A percentile compares a stretch with the other conserved stretches of the same genome.
Evolutionary conservation across 2,329 filamentous ascomycete species (phyloP).

Genomic region (Pyrenochaeta sp.): DNA sequence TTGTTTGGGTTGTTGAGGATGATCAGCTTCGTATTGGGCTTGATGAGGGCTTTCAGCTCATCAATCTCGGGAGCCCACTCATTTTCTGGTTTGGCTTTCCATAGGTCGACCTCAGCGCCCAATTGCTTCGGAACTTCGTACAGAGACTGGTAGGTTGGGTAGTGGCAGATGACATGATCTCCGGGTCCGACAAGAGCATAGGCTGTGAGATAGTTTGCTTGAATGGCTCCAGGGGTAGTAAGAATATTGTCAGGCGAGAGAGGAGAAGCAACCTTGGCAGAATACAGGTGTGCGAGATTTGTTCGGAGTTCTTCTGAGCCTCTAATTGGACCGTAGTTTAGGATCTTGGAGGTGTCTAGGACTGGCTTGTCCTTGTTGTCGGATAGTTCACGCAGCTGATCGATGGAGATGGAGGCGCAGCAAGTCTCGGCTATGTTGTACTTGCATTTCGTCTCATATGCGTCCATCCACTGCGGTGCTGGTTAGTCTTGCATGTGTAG

Average conservation of each 20-base stretch:
- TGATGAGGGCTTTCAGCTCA: slow-evolving; percentile 70
- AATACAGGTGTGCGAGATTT: slow-evolving; percentile 72
- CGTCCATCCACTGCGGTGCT: slow-evolving; percentile 63
- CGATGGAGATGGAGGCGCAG: slow-evolving; percentile 74
- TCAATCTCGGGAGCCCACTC: slow-evolving; percentile 72
- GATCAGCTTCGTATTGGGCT: slow-evolving; percentile 74
- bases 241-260: slow-evolving; percentile 70
- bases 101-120: slow-evolving; percentile 78
- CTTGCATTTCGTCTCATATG: slow-evolving; percentile 59
- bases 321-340: slow-evolving; percentile 77
- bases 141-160: slow-evolving; percentile 83
- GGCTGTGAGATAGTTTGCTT: slow-evolving; percentile 82
- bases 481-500: slow-evolving; percentile 17
- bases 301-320: slow-evolving; percentile 70
- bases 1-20: slow-evolving; percentile 82
- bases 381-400: slow-evolving; percentile 68
- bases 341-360: slow-evolving; percentile 62
- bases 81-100: slow-evolving; percentile 71
- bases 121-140: slow-evolving; percentile 77
- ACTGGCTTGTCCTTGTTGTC: slow-evolving; percentile 61
- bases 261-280: slow-evolving; percentile 58
- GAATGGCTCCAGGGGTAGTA: slow-evolving; percentile 80
- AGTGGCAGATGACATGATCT: slow-evolving; percentile 86
- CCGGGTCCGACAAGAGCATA: slow-evolving; percentile 75
- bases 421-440: slow-evolving; percentile 83